These are phyloP conservation scores for Phytophthora sp. DNA, from an alignment of 352 stramenopile genomes.

Conservation along the genomic window DNA sequence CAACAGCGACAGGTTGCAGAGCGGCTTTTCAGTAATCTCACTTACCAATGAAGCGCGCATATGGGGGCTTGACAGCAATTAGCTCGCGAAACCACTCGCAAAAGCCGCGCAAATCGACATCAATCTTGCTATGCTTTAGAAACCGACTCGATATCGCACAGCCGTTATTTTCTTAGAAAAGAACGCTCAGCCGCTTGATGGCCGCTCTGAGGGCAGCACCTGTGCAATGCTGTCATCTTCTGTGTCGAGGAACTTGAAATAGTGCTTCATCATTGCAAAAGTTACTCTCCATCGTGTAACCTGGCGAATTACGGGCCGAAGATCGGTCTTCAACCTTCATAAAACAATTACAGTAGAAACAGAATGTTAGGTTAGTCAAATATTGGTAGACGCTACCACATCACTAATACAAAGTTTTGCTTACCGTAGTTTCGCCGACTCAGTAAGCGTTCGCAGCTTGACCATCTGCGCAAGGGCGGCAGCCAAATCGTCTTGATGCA, in stretches of 20 bases:
- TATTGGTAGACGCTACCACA: too few relatives aligned
- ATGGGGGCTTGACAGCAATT: not conserved
- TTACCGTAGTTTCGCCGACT: not conserved
- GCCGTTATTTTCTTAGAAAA: too few relatives aligned
- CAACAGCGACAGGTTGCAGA: not conserved
- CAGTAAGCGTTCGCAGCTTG: not conserved
- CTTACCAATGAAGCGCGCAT: not conserved
- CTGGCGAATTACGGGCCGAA: not conserved
- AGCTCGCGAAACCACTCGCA: not conserved
- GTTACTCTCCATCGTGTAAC: not conserved
- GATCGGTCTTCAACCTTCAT: not conserved
- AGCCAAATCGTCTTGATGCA: too few relatives aligned
- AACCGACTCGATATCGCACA: not conserved
- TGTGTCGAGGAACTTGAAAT: not conserved
- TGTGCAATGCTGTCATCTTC: not conserved
- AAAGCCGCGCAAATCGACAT: not conserved
- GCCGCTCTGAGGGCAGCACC: too few relatives aligned
- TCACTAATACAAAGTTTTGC: too few relatives aligned
- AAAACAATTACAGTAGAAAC: too few relatives aligned
- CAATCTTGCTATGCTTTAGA: not conserved
- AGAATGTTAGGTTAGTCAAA: too few relatives aligned
- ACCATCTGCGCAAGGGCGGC: not conserved
- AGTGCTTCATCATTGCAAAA: too few relatives aligned
- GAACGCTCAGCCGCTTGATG: too few relatives aligned
- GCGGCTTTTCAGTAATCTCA: not conserved